These are phyloP conservation scores for Bodo saltans DNA, from an alignment of 78 protist genomes.

Conservation along the genomic window DNA sequence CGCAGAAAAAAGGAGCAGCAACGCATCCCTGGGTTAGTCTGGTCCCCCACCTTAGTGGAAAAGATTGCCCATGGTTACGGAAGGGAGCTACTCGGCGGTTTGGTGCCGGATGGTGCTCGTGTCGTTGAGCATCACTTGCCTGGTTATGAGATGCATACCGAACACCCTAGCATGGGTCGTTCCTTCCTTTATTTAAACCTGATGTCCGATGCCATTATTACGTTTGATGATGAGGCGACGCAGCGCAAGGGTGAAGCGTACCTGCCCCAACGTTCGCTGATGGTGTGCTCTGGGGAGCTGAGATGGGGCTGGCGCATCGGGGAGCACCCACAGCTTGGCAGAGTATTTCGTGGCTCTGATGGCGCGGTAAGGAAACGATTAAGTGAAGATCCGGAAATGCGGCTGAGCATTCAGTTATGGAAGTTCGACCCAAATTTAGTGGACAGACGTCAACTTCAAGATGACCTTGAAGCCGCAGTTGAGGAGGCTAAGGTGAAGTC, in stretches of 20 bases:
- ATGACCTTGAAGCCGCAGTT: background rate
- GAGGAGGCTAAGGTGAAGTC: background rate
- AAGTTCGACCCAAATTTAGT: background rate
- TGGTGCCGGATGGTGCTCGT: background rate
- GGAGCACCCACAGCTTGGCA: background rate
- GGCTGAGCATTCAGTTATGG: background rate
- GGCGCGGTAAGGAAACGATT: background rate
- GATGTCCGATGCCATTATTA: background rate
- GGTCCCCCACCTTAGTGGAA: background rate
- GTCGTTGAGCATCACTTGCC: background rate
- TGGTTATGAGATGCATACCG: background rate
- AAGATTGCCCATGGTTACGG: background rate
- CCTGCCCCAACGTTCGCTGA: background rate
- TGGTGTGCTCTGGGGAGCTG: background rate
- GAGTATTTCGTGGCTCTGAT: background rate
- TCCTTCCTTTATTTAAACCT: background rate
- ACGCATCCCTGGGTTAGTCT: no score
- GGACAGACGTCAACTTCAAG: background rate
- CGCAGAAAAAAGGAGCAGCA: no score
- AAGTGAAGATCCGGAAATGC: background rate
- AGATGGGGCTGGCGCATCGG: background rate
- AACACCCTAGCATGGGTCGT: background rate
- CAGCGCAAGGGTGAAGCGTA: background rate
- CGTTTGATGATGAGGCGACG: background rate
- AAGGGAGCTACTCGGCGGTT: background rate